Conservation (phyloP, 2,329 filamentous ascomycete species). For the Aspergillus novofumigatus region DNA sequence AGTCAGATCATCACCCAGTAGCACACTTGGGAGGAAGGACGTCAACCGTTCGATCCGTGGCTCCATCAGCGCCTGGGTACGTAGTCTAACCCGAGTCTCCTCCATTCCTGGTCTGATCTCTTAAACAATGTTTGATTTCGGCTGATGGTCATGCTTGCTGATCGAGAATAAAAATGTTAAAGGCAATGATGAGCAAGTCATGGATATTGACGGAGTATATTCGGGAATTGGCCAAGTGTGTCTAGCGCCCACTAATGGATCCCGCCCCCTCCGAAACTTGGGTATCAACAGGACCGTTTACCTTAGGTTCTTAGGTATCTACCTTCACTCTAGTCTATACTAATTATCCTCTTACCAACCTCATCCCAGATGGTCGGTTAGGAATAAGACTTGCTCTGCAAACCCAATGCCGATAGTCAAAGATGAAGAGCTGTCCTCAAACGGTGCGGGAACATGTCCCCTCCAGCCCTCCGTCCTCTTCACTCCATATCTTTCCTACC, state of each 20-base stretch:
- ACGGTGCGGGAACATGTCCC: not conserved
- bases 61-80: not conserved
- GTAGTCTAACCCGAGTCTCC: not conserved
- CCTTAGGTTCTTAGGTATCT: not conserved
- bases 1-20: not conserved
- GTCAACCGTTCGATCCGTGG: too few species aligned
- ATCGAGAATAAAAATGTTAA: not conserved
- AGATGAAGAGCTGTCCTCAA: not conserved
- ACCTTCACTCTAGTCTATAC: not conserved
- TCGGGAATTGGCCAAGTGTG: not conserved
- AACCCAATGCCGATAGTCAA: not conserved
- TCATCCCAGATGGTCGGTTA: not conserved
- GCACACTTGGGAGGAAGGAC: too few species aligned
- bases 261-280: slow-evolving; percentile 10
- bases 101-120: not conserved
- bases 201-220: not conserved
- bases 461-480: not conserved
- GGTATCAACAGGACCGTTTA: slow-evolving; percentile 13
- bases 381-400: not conserved
- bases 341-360: too few species aligned
- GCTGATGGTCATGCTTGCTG: not conserved
- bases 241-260: slow-evolving; percentile 1
- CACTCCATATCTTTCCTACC: not conserved
- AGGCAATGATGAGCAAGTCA: not conserved
- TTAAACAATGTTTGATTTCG: not conserved